Base-by-base conservation (phyloP, 108 stramenopile genomes). In the Cyclostephanos invisitatus region DNA sequence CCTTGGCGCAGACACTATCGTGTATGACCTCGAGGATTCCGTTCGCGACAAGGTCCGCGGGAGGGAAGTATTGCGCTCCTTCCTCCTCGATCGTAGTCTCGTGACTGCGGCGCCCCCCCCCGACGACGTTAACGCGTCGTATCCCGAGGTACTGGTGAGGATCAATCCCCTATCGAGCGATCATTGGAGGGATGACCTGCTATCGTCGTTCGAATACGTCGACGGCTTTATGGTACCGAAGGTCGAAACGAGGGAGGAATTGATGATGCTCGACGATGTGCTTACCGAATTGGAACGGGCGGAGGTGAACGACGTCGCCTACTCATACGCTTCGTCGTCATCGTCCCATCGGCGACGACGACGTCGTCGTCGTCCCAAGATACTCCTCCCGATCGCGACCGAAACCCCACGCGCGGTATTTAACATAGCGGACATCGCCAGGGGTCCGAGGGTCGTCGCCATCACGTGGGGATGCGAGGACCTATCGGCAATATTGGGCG, bases 401-500 rank as follows among this genome's bases (percentile, higher is more conserved):
- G 79, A 80, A 63, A 80, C 79, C 3, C 63, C 79, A 14, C 2
- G 7, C 24, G 79, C 79, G 7, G 79, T 80, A 60, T 18, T 73
- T 15, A 80, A 80, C 21, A 80, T 80, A 50, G 72, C 68, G 14
- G 67, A 68, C 0, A 80, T 80, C 40, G 79, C 79, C 3, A 64
- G 28, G 38, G 79, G 79, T 10, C 79, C 79, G 20, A 29, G 79
- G 40, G 79, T 80, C 0, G 65, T 68, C 28, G 79, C 72, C 1
- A 74, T 80, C 0, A 80, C 79, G 2, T 80, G 79, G 79, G 79
- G 79, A 44, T 80, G 79, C 44, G 79, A 80, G 38, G 79, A 80
- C 58, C 62, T 80, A 0, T 80, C 79, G n/a, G 72, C 72, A 8
- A 68, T 56, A 66, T 57, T 80, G 51, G 79, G 72, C 3, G 65